Conservation (phyloP, 2,329 filamentous ascomycete species). For the Aplosporella prunicola region DNA sequence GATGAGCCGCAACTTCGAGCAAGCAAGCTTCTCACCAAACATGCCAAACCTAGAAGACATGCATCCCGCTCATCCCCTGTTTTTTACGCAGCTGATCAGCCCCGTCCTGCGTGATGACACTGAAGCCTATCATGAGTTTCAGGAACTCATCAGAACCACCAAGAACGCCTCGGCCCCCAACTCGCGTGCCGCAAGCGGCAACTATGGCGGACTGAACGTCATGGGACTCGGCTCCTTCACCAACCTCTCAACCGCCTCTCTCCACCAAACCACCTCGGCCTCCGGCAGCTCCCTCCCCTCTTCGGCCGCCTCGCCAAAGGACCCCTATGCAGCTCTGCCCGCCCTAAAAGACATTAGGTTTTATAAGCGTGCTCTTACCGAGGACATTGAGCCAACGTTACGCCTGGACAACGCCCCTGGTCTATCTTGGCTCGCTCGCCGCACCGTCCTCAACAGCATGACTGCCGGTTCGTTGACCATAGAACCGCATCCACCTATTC, state of each 20-base stretch:
- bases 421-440: constrained; percentile 84
- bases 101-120: constrained; percentile 78
- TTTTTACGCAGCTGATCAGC: constrained; percentile 73
- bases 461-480: constrained; percentile 80
- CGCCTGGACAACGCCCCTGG: constrained; percentile 82
- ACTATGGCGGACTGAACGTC: constrained; percentile 54
- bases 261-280: constrained; percentile 33
- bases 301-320: constrained; percentile 31
- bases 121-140: constrained; percentile 74
- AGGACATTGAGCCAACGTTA: constrained; percentile 91
- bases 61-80: constrained; percentile 54
- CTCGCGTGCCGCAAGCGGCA: constrained; percentile 64
- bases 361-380: constrained; percentile 78
- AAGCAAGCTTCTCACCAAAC: constrained; percentile 39
- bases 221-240: constrained; percentile 45
- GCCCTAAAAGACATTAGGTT: constrained; percentile 85
- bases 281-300: constrained; percentile 40
- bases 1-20: constrained; percentile 51
- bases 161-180: constrained; percentile 46
- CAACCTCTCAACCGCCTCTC: constrained; percentile 19
- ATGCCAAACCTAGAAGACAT: constrained; percentile 42
- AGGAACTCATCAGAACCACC: constrained; percentile 58
- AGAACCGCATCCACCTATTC: constrained; percentile 55
- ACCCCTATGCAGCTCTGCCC: constrained; percentile 33
- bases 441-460: constrained; percentile 73